phyloP scores from a whole-genome alignment of 768 basidiomycete species.

The Scleroderma bovista region DNA sequence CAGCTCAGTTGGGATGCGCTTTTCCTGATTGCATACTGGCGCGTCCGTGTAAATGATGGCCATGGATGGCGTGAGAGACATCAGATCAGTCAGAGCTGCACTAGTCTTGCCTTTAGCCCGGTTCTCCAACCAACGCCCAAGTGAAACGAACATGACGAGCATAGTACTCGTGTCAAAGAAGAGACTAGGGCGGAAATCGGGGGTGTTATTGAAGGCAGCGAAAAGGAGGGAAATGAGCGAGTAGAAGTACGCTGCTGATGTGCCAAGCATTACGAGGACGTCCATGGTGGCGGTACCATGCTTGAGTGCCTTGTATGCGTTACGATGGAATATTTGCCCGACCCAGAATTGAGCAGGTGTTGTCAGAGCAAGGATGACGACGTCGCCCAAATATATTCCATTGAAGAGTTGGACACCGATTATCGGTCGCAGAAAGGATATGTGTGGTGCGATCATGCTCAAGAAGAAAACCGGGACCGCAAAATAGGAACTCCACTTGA shows the following conservation, averaged over 20 bases:
- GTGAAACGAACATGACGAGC: conserved; percentile 95
- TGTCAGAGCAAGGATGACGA: conserved; percentile 70
- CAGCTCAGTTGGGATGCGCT: conserved; percentile 89
- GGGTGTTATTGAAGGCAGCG: conserved; percentile 58
- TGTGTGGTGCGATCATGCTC: conserved; percentile 73
- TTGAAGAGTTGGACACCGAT: conserved; percentile 47
- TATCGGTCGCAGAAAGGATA: conserved; percentile 54
- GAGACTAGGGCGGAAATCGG: conserved; percentile 72
- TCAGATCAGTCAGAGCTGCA: conserved; percentile 92
- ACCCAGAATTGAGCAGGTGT: conserved; percentile 94
- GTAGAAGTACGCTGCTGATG: conserved; percentile 90
- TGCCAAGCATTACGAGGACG: conserved; percentile 92
- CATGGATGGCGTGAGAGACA: conserved; percentile 93
- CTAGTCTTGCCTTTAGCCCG: conserved; percentile 96
- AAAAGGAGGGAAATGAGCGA: conserved; percentile 67
- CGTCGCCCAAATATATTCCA: conserved; percentile 77
- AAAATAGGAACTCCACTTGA: conserved; percentile 69
- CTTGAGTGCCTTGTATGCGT: conserved; percentile 85
- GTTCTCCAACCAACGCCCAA: conserved; percentile 95
- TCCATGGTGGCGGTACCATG: conserved; percentile 96
- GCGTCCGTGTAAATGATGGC: conserved; percentile 92
- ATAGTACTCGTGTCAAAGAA: conserved; percentile 99
- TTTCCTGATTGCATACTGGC: conserved; percentile 74
- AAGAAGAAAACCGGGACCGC: conserved; percentile 94
- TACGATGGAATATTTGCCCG: conserved; percentile 80